phyloP scores from a whole-genome alignment of 2,329 filamentous ascomycete genomes.

The Helicocarpus griseus region DNA sequence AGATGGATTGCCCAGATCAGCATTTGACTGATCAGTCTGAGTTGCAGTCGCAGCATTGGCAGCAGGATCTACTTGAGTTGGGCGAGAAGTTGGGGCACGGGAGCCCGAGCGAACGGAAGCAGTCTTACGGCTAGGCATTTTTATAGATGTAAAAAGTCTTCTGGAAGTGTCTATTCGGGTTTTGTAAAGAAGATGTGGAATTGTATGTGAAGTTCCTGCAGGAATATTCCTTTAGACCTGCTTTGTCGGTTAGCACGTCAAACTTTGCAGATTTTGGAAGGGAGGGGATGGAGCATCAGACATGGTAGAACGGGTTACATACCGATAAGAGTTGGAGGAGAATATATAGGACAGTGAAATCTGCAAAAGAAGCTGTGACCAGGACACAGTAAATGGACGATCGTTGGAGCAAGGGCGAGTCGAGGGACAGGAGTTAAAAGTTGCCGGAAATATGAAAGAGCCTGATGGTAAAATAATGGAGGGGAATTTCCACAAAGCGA shows the following conservation, averaged over 20 bases:
- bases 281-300: background rate
- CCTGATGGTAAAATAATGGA: background rate
- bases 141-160: background rate
- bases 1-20: conserved; percentile 18
- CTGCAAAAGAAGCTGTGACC: background rate
- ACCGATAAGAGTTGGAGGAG: no score
- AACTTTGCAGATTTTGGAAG: background rate
- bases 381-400: background rate
- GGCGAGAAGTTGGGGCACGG: background rate
- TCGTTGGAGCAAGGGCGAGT: background rate
- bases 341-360: background rate
- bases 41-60: background rate
- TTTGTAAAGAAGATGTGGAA: background rate
- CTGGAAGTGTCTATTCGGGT: background rate
- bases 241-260: background rate
- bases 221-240: background rate
- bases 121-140: background rate
- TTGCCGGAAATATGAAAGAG: background rate
- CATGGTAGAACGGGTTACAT: no score
- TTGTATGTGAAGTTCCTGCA: background rate
- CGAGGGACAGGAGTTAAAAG: background rate
- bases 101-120: background rate
- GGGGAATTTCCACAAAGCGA: background rate
- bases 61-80: background rate
- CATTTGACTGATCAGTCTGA: conserved; percentile 2